These are phyloP conservation scores for Nakazawaea wickerhamii DNA, from an alignment of 805 yeast genomes.

Conservation along the genomic window DNA sequence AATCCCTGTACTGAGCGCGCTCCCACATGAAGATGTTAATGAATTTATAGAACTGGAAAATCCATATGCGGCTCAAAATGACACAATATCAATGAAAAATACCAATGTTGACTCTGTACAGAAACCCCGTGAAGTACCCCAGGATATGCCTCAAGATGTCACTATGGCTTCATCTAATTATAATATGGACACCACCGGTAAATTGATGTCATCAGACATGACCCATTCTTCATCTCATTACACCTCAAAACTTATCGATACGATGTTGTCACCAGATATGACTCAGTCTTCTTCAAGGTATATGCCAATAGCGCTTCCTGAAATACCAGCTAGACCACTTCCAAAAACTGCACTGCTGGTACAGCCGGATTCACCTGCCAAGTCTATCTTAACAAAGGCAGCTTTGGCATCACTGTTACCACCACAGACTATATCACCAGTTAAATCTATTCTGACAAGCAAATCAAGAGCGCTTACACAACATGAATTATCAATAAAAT, in stretches of 20 bases:
- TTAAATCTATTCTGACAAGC: too few species aligned
- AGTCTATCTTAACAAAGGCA: too few species aligned
- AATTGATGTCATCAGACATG: background rate
- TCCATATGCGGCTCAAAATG: background rate
- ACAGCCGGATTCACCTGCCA: too few species aligned
- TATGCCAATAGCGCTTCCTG: too few species aligned
- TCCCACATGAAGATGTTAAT: background rate
- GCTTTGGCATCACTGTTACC: too few species aligned
- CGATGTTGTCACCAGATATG: background rate
- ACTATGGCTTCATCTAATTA: background rate
- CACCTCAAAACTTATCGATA: background rate
- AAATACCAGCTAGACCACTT: too few species aligned
- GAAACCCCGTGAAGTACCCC: too few species aligned
- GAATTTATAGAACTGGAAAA: background rate
- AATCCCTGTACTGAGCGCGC: too few species aligned
- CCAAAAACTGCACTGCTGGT: background rate
- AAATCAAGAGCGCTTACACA: too few species aligned
- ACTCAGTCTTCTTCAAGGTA: conserved; percentile 1
- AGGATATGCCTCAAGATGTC: background rate
- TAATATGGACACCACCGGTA: background rate
- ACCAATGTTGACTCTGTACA: background rate
- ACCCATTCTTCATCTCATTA: background rate
- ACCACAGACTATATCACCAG: too few species aligned
- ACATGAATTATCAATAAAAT: too few species aligned
- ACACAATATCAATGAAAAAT: background rate